Conservation (phyloP, 371 early-diverging fungal species). For the Apophysomyces variabilis region DNA sequence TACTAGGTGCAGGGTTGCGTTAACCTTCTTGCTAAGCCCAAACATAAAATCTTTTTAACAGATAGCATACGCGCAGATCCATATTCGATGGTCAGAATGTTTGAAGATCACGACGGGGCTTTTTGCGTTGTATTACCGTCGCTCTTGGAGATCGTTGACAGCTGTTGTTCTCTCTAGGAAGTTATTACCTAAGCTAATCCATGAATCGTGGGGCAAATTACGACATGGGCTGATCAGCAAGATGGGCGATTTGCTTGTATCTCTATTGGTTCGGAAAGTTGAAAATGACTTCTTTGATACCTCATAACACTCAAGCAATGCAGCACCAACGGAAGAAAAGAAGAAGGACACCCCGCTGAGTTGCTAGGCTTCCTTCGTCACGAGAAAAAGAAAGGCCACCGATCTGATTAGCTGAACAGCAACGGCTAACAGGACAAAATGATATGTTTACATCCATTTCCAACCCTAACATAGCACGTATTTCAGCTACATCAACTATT, state of each 20-base stretch:
- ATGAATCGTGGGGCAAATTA: no score
- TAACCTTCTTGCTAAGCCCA: no score
- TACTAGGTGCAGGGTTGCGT: no score
- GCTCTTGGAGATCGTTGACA: no score
- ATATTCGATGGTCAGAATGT: no score
- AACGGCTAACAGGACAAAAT: slow-evolving; percentile 14
- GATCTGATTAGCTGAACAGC: slow-evolving; percentile 32
- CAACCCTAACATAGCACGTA: background rate
- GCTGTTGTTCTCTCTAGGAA: no score
- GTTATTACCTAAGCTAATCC: no score
- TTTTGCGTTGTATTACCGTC: no score
- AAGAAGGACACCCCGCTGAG: slow-evolving; percentile 44
- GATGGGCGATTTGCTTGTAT: slow-evolving; percentile 48
- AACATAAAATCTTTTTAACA: no score
- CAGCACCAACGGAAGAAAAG: background rate
- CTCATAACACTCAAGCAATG: slow-evolving; percentile 18
- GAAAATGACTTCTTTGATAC: slow-evolving; percentile 3
- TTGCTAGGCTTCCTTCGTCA: slow-evolving; percentile 27
- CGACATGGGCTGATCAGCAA: background rate
- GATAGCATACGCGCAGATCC: no score
- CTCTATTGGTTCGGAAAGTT: slow-evolving; percentile 36
- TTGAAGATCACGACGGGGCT: no score
- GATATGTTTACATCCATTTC: slow-evolving; percentile 2
- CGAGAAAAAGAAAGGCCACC: slow-evolving; percentile 15
- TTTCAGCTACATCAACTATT: background rate